These are phyloP conservation scores for Aspergillus tubingensis DNA, from an alignment of 2,329 filamentous ascomycete species.

Conservation along the genomic window DNA sequence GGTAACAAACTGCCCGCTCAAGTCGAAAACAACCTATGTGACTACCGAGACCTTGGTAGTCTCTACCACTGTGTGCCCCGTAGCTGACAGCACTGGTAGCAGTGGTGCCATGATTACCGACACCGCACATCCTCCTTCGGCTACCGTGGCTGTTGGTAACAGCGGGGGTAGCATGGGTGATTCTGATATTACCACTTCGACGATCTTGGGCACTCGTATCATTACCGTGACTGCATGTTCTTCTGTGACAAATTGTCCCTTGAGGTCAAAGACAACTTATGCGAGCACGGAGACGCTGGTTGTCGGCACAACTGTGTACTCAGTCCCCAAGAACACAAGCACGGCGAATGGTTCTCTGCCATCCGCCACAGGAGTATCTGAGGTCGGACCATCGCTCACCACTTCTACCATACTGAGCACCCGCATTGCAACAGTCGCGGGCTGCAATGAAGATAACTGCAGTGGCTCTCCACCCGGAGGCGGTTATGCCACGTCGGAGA, in stretches of 20 bases:
- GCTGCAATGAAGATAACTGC: neutral
- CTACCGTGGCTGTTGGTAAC: neutral
- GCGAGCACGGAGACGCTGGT: constrained; percentile 26
- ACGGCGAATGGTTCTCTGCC: neutral
- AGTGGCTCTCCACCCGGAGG: neutral
- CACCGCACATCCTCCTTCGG: neutral
- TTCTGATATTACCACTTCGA: constrained; percentile 23
- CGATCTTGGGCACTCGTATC: constrained; percentile 24
- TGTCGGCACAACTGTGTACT: constrained; percentile 28
- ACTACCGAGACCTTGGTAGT: constrained; percentile 27
- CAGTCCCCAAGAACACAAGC: constrained; percentile 10
- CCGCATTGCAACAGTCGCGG: neutral
- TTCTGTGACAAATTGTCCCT: constrained; percentile 30
- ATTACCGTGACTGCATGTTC: constrained; percentile 31
- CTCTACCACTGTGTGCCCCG: constrained; percentile 27
- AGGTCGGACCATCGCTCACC: neutral
- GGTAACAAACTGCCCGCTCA: constrained; percentile 31
- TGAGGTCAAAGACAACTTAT: constrained; percentile 16
- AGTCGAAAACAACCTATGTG: constrained; percentile 17
- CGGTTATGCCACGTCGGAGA: neutral
- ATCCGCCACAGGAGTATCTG: neutral
- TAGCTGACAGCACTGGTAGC: constrained; percentile 9
- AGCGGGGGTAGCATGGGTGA: neutral
- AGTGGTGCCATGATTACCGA: neutral
- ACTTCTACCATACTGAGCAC: neutral